Conservation (phyloP, 2,329 filamentous ascomycete genomes). For the Apiospora marii region DNA sequence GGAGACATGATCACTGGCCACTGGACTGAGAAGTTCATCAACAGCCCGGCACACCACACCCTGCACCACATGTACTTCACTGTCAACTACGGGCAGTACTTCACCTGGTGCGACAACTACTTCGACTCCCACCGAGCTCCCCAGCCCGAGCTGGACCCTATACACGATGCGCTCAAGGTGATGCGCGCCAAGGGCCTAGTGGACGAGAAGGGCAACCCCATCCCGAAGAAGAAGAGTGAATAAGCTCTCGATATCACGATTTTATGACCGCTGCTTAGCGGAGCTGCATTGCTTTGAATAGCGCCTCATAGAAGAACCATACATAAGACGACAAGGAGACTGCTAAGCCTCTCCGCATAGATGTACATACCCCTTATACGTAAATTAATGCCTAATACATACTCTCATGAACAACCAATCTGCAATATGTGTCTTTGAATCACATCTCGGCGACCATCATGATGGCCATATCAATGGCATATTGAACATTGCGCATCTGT, state of each 20-base stretch:
- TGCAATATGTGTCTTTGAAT: not conserved
- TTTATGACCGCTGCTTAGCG: conserved; percentile 16
- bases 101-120: conserved; percentile 55
- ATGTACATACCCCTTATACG: conserved; percentile 1
- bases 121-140: conserved; percentile 54
- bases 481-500: no score
- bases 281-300: conserved; percentile 15
- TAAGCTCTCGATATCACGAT: conserved; percentile 11
- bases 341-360: not conserved
- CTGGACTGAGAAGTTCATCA: conserved; percentile 55
- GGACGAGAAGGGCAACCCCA: conserved; percentile 50
- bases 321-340: conserved; percentile 2
- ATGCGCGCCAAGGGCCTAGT: conserved; percentile 55
- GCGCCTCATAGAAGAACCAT: conserved; percentile 13
- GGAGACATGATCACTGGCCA: conserved; percentile 57
- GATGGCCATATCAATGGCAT: not conserved
- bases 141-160: conserved; percentile 51
- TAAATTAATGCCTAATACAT: conserved; percentile 10
- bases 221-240: conserved; percentile 28
- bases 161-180: conserved; percentile 52
- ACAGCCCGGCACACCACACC: conserved; percentile 57
- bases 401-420: not conserved
- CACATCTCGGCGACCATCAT: not conserved
- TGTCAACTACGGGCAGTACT: conserved; percentile 59
- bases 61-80: conserved; percentile 59